Base-by-base conservation (phyloP, 257 asterid species). In the Nicotiana attenuata region DNA sequence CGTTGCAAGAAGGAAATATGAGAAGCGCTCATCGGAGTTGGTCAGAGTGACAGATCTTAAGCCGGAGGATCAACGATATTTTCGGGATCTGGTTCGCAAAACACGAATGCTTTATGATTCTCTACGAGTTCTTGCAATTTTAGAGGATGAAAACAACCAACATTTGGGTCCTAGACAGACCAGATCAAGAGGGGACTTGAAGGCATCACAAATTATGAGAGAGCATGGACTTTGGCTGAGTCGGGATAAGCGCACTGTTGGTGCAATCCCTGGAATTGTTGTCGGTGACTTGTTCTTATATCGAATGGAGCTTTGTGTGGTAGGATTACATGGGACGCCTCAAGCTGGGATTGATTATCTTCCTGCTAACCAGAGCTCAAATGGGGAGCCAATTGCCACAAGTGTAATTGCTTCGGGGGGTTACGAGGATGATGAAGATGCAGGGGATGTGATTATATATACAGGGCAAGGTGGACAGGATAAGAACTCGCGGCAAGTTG, bases 391-490 rank as follows among this genome's bases (percentile, higher is more conserved):
- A 2, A 89, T 95, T 10, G 99, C 99, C 0, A 95, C 99, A 0
- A 95, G 99, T 83, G 83, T 95, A 19, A 92, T 95, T 33, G 96
- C 92, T 22, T 95, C 99, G 0, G 99, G 99, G 19, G 99, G 99
- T 3, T 95, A 95, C 4, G 99, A 95, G 81, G 99, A 95, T 57
- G 97, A 95, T 20, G 98, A 87, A 69, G 99, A 95, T 85, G 81
- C 87, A 0, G 99, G 99, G 35, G 97, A 91, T 57, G 97, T 88
- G 83, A 88, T 96, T 5, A 85, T 96, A 11, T 96, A 96, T 29
- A 93, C 99, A 0, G 98, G 99, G 41, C 99, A 96, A 50, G 99
- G 99, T 60, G 99, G 99, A 14, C 99, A 92, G 89, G 97, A 92
- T 81, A 91, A 90, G 82, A 16, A 88, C 29, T 75, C 68, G 6